Evolutionary conservation across 2,329 filamentous ascomycete species (phyloP), one percentile per base, ranked within the genome.

Genomic region (Aureobasidium lini): DNA sequence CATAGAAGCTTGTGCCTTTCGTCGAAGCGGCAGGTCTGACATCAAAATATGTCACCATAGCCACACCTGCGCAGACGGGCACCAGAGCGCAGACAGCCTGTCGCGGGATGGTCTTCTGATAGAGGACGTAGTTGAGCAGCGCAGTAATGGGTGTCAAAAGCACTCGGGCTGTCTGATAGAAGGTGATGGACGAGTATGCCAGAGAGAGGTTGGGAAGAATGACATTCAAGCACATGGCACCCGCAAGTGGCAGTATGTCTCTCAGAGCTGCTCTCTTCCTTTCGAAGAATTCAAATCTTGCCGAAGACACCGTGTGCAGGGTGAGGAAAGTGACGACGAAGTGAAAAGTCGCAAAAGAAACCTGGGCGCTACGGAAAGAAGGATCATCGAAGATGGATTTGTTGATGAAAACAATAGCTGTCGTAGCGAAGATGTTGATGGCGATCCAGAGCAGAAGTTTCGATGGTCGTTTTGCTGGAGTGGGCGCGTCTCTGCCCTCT

Each of bases 161-260:
- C 61, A 88, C 85, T 28, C 85, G 81, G 4, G 83, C 84, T 50
- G 88, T 81, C 70, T 89, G 85, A 70, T 88, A 88, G 69, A 88
- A 88, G 43, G 84, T 85, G 43, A 88, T 82, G 53, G 81, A 81
- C 23, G 84, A 87, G 69, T 83, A 86, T 32, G 85, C 84, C 44
- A 89, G 76, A 1, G 84, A 87, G 6, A 87, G 73, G 66, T 88
- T 88, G 9, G 84, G 84, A 9, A 88, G 76, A 63, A 88, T 84
- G 68, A 88, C 84, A 70, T 88, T 88, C 61, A 85, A 76, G 54
- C 82, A 80, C 85, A 89, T 88, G 66, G 84, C 81, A 32, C 85
- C 67, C 2, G 84, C 82, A n/a, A 88, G 76, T 3, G 85, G 86
- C 16, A 87, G 73, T 59, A 88, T 81, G 37, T 82, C 78, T 60